These are phyloP conservation scores for Earliella scabrosa DNA, from an alignment of 1,284 basidiomycete genomes.

Conservation along the genomic window DNA sequence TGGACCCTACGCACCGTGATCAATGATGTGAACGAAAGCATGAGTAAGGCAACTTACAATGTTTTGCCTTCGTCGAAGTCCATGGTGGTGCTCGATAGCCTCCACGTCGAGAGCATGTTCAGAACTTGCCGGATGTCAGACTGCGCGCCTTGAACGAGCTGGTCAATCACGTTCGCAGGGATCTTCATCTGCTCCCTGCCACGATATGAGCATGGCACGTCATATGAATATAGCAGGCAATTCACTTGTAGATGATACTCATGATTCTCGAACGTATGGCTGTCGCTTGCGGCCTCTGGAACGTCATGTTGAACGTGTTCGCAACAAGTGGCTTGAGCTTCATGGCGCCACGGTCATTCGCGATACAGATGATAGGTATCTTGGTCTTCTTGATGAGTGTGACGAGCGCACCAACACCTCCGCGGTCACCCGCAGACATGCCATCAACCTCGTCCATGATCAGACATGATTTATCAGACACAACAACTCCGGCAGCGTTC, in stretches of 20 bases:
- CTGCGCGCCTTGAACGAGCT: constrained; percentile 87
- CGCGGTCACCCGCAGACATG: constrained; percentile 97
- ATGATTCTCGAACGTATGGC: constrained; percentile 86
- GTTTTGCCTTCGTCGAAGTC: constrained; percentile 90
- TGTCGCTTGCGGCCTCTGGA: constrained; percentile 78
- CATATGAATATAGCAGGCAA: too few relatives aligned
- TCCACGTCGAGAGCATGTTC: constrained; percentile 99
- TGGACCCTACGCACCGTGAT: constrained; percentile 59
- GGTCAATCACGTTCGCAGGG: constrained; percentile 89
- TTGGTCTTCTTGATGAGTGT: constrained; percentile 93
- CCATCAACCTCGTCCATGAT: constrained; percentile 99
- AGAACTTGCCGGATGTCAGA: constrained; percentile 96
- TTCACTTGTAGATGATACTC: constrained; percentile 90
- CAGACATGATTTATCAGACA: constrained; percentile 84
- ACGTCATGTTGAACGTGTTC: constrained; percentile 80
- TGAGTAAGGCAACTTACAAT: constrained; percentile 60
- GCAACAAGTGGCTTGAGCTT: constrained; percentile 89
- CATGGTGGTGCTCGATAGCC: constrained; percentile 77
- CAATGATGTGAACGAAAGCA: not conserved
- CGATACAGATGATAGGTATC: constrained; percentile 98
- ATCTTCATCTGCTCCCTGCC: constrained; percentile 94
- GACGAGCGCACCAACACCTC: constrained; percentile 93
- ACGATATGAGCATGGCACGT: constrained; percentile 3
- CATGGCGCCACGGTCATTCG: constrained; percentile 85
- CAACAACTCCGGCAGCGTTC: constrained; percentile 69